A percentile compares a stretch with the other conserved stretches of the same genome.
Conservation (phyloP, 805 yeast species). For the Hanseniaspora vineae region DNA sequence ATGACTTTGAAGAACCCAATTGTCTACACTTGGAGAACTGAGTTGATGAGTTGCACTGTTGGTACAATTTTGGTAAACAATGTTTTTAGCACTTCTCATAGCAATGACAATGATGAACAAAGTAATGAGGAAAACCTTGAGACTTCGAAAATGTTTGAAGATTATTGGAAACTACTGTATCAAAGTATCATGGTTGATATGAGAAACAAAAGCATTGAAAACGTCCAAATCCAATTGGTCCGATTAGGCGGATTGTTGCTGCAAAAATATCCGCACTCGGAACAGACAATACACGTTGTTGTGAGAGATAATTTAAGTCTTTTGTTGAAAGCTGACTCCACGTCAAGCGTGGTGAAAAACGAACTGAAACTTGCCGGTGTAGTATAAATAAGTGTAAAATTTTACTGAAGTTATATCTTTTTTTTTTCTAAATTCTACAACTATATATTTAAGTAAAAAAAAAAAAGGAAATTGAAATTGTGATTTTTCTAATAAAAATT, state of each 20-base stretch:
- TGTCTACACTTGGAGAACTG: conserved; percentile 49
- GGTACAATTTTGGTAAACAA: conserved; percentile 16
- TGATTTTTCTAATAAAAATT: no score
- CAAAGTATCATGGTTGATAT: conserved; percentile 18
- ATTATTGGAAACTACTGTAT: conserved; percentile 16
- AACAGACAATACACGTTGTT: conserved; percentile 6
- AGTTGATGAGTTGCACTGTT: conserved; percentile 32
- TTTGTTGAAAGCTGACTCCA: conserved; percentile 26
- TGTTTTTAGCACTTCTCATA: conserved; percentile 1
- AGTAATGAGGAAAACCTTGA: conserved; percentile 5
- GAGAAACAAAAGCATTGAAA: conserved; percentile 36
- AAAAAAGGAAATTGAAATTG: no score
- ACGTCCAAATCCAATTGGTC: conserved; percentile 40
- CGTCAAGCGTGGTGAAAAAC: conserved; percentile 33
- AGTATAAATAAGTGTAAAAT: not conserved
- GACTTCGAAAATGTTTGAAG: conserved; percentile 1
- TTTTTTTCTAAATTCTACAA: no score
- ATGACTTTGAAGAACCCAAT: conserved; percentile 13
- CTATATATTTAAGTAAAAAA: no score
- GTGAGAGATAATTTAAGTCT: conserved; percentile 16
- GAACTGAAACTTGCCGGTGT: conserved; percentile 20
- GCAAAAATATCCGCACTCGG: conserved; percentile 1
- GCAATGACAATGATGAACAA: not conserved
- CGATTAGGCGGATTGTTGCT: conserved; percentile 23
- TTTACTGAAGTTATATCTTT: no score